Conservation (phyloP, 2,329 filamentous ascomycete genomes). For the Talaromyces funiculosus region DNA sequence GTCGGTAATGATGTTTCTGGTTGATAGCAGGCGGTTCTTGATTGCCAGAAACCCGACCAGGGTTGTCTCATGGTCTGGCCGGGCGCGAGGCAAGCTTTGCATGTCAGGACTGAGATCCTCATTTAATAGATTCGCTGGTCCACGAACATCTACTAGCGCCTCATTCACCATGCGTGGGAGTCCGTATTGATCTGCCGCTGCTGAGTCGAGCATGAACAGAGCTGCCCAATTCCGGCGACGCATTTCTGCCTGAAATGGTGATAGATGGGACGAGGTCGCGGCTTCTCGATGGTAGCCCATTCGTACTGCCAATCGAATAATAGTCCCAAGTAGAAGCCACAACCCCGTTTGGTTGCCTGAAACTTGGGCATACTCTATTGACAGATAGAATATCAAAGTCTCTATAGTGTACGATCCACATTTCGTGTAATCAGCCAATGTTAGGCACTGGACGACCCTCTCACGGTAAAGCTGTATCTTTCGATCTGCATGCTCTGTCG, state of each 20-base stretch:
- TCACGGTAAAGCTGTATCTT: slow-evolving; percentile 8
- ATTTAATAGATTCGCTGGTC: slow-evolving; percentile 37
- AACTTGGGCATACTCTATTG: slow-evolving; percentile 15
- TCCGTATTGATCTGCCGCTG: slow-evolving; percentile 33
- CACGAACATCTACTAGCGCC: slow-evolving; percentile 31
- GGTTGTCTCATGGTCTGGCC: slow-evolving; percentile 18
- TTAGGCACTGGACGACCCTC: slow-evolving; percentile 10
- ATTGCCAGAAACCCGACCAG: slow-evolving; percentile 4
- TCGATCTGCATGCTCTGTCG: background rate
- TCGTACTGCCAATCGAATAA: slow-evolving; percentile 26
- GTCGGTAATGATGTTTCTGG: slow-evolving; percentile 1
- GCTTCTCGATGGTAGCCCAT: slow-evolving; percentile 42
- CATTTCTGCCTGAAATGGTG: slow-evolving; percentile 32
- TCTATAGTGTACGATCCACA: slow-evolving; percentile 11
- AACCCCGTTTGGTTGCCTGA: slow-evolving; percentile 19
- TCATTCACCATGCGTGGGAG: slow-evolving; percentile 35
- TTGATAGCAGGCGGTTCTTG: slow-evolving; percentile 12
- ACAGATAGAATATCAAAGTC: slow-evolving; percentile 4
- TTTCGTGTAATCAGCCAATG: slow-evolving; percentile 13
- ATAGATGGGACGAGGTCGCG: slow-evolving; percentile 29
- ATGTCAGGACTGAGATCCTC: slow-evolving; percentile 36
- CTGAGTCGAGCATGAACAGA: slow-evolving; percentile 33
- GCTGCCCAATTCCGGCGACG: slow-evolving; percentile 28
- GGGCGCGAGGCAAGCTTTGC: slow-evolving; percentile 22
- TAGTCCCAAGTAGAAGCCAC: slow-evolving; percentile 24